Percentiles rank a stretch among this genome's conserved stretches.
Evolutionary conservation across 2,329 filamentous ascomycete species (phyloP).

Genomic region (Didymella keratinophila): DNA sequence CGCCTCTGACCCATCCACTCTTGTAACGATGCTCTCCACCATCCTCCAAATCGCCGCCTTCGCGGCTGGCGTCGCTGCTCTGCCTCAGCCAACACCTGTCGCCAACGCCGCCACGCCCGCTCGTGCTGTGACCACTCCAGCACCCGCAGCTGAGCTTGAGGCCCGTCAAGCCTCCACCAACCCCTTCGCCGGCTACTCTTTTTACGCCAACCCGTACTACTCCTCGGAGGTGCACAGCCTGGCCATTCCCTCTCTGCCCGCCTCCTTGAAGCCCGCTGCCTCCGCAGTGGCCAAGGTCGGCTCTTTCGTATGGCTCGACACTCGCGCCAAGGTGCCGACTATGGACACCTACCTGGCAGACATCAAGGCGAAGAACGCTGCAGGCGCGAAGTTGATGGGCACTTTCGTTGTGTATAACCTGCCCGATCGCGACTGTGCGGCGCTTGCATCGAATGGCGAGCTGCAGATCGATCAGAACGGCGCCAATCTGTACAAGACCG

Average conservation of each 20-base stretch:
- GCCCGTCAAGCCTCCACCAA: slow-evolving; percentile 56
- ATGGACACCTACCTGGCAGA: slow-evolving; percentile 59
- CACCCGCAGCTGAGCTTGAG: slow-evolving; percentile 24
- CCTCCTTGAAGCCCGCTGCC: slow-evolving; percentile 61
- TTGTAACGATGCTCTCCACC: slow-evolving; percentile 29
- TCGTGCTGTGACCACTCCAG: slow-evolving; percentile 21
- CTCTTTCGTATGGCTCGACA: slow-evolving; percentile 64
- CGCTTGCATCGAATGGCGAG: slow-evolving; percentile 70
- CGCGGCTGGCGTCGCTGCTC: slow-evolving; percentile 34
- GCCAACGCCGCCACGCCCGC: slow-evolving; percentile 24
- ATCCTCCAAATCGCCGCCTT: slow-evolving; percentile 28
- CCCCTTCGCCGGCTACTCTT: slow-evolving; percentile 59
- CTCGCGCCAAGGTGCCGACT: slow-evolving; percentile 57
- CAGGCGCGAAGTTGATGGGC: slow-evolving; percentile 58
- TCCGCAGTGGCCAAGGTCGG: slow-evolving; percentile 59
- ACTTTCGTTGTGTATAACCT: slow-evolving; percentile 70
- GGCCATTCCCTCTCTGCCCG: slow-evolving; percentile 69
- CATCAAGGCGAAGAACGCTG: slow-evolving; percentile 57
- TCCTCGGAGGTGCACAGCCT: slow-evolving; percentile 60
- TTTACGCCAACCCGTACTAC: slow-evolving; percentile 63
- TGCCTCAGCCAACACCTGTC: slow-evolving; percentile 32
- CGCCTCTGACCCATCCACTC: not conserved
- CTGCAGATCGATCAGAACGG: slow-evolving; percentile 63
- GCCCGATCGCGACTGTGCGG: slow-evolving; percentile 70
- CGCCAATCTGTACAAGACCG: slow-evolving; percentile 58